A percentile compares a stretch with the other conserved stretches of the same genome.
Conservation (phyloP, 345 rosid species). For the Barbarea vulgaris region DNA sequence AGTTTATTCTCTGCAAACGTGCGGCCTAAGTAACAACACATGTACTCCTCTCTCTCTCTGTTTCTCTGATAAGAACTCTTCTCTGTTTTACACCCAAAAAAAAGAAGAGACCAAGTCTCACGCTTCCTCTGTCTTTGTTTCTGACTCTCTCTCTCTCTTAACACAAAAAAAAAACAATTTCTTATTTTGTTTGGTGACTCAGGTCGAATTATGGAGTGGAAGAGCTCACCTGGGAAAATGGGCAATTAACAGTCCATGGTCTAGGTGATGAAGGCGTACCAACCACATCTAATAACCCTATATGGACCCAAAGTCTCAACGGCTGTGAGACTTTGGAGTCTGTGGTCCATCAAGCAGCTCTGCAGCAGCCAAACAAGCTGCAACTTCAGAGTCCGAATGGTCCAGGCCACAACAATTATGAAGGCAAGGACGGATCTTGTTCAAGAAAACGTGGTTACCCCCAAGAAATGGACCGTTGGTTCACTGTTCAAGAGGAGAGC, state of each 20-base stretch:
- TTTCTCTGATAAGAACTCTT: constrained; percentile 31
- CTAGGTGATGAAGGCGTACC: constrained; percentile 40
- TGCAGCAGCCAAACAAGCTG: constrained; percentile 32
- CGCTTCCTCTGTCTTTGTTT: constrained; percentile 9
- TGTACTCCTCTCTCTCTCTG: constrained; percentile 32
- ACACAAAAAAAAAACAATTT: background rate
- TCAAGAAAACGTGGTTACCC: constrained; percentile 40
- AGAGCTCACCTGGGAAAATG: constrained; percentile 61
- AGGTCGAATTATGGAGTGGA: constrained; percentile 54
- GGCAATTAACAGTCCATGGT: constrained; percentile 53
- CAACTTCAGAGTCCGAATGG: constrained; percentile 15
- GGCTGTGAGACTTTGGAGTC: constrained; percentile 54
- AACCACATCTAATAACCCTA: constrained; percentile 33
- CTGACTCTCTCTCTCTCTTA: background rate
- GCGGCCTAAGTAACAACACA: constrained; percentile 43
- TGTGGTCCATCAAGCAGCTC: constrained; percentile 55
- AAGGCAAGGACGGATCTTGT: constrained; percentile 33
- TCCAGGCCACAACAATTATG: constrained; percentile 7
- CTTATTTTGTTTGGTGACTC: background rate
- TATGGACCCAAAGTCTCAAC: constrained; percentile 41
- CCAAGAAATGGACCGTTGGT: constrained; percentile 31
- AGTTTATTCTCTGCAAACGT: constrained; percentile 41
- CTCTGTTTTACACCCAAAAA: constrained; percentile 34
- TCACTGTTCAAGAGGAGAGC: constrained; percentile 34
- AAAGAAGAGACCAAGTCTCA: constrained; percentile 25